These are phyloP conservation scores for Lenwebbia sp. DNA, from an alignment of 345 rosid genomes.

Conservation along the genomic window DNA sequence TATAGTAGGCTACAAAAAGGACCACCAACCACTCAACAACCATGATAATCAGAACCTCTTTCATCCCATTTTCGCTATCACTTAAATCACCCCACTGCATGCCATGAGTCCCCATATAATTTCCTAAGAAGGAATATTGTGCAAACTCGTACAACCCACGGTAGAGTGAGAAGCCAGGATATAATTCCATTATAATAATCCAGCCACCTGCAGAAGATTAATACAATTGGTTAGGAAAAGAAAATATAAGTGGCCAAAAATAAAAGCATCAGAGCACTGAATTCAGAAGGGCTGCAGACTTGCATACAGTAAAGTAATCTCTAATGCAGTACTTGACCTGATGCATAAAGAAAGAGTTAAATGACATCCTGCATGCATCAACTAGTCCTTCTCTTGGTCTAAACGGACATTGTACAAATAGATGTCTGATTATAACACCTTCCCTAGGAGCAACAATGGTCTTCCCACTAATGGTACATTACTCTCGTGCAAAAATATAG, in stretches of 20 bases:
- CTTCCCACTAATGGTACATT: neutral
- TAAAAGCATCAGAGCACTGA: neutral
- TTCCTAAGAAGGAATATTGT: conserved; percentile 35
- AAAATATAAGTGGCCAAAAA: neutral
- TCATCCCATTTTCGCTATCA: conserved; percentile 52
- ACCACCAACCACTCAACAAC: conserved; percentile 59
- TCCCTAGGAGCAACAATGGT: neutral
- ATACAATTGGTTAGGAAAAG: neutral
- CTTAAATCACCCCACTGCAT: conserved; percentile 62
- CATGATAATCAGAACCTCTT: conserved; percentile 49
- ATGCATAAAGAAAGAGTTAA: neutral
- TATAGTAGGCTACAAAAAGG: conserved; percentile 53
- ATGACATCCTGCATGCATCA: neutral
- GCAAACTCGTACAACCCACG: conserved; percentile 88
- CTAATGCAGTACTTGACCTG: neutral
- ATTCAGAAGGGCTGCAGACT: neutral
- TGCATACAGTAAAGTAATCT: neutral
- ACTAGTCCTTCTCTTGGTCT: neutral
- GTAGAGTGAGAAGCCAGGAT: conserved; percentile 72
- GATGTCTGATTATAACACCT: neutral
- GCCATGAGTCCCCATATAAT: conserved; percentile 45
- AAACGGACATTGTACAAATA: neutral
- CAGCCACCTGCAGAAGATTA: conserved; percentile 37
- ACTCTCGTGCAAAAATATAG: neutral
- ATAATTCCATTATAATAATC: conserved; percentile 64